Conservation (phyloP, 208 protist genomes). For the Zelonia costaricensis region DNA sequence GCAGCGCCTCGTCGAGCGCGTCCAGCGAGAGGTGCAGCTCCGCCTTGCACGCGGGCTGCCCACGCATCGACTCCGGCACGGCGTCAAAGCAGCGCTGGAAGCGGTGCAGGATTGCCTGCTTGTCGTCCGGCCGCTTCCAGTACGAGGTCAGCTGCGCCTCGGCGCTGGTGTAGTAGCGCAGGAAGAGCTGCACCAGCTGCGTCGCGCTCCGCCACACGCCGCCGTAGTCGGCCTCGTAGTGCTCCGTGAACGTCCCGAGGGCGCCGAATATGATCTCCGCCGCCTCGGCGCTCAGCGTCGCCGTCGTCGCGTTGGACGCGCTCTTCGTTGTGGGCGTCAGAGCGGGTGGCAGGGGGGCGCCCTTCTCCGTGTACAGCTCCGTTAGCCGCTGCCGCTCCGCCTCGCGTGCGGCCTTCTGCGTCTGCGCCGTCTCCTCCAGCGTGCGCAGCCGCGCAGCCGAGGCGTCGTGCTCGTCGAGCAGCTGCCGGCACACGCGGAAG, state of each 20-base stretch:
- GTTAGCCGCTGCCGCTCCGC: slow-evolving; percentile 63
- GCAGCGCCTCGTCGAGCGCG: slow-evolving; percentile 47
- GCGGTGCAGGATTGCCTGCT: slow-evolving; percentile 59
- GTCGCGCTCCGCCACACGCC: slow-evolving; percentile 34
- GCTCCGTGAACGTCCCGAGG: slow-evolving; percentile 32
- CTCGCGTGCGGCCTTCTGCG: slow-evolving; percentile 59
- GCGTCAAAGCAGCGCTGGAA: slow-evolving; percentile 61
- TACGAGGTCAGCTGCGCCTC: slow-evolving; percentile 42
- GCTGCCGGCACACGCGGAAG: slow-evolving; percentile 33
- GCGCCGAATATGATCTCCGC: slow-evolving; percentile 39
- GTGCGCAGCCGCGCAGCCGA: slow-evolving; percentile 32
- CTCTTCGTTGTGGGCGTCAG: slow-evolving; percentile 31
- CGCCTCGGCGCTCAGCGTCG: slow-evolving; percentile 10
- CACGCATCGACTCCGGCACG: slow-evolving; percentile 41
- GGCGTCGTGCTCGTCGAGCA: slow-evolving; percentile 44
- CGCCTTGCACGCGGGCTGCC: slow-evolving; percentile 59
- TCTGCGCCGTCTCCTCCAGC: slow-evolving; percentile 36
- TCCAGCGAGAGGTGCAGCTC: slow-evolving; percentile 72
- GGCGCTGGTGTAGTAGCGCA: slow-evolving; percentile 45
- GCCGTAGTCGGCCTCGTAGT: slow-evolving; percentile 58
- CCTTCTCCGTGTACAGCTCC: slow-evolving; percentile 71
- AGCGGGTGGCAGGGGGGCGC: slow-evolving; percentile 58
- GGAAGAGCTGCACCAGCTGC: slow-evolving; percentile 36
- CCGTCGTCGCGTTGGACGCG: slow-evolving; percentile 12
- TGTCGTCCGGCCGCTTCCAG: slow-evolving; percentile 64